Evolutionary conservation across 179 eudicot genomes (phyloP).

Genomic region (Drosera spatulata): DNA sequence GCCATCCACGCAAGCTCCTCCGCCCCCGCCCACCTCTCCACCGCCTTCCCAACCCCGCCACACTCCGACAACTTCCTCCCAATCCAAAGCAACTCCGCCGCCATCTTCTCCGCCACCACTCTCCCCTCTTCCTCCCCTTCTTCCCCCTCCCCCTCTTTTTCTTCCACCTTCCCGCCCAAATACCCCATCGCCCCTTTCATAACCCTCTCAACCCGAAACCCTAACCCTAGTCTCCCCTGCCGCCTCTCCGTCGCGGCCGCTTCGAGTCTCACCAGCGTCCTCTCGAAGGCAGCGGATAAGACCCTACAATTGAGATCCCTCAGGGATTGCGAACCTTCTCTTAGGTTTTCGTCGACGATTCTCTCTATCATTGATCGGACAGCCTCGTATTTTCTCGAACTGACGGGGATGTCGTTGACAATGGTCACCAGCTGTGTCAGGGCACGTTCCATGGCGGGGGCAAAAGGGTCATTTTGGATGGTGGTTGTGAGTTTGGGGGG

Average conservation of each 20-base stretch:
- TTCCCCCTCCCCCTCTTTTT: conserved; percentile 1
- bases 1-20: conserved; percentile 48
- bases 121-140: too few species aligned
- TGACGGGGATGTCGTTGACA: conserved; percentile 45
- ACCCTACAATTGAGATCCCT: conserved; percentile 42
- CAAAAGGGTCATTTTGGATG: too few species aligned
- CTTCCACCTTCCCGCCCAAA: conserved; percentile 7
- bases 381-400: conserved; percentile 64
- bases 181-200: conserved; percentile 8
- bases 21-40: conserved; percentile 56
- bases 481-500: too few species aligned
- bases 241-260: conserved; percentile 19
- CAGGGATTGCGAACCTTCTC: conserved; percentile 22
- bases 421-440: conserved; percentile 44
- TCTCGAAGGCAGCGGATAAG: conserved; percentile 42
- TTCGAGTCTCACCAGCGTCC: conserved; percentile 43
- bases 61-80: conserved; percentile 56
- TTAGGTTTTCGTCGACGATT: conserved; percentile 52
- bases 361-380: conserved; percentile 56
- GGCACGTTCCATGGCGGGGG: conserved; percentile 42
- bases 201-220: conserved; percentile 14
- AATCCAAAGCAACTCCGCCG: conserved; percentile 82
- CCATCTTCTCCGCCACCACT: conserved; percentile 50
- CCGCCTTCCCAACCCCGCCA: conserved; percentile 49
- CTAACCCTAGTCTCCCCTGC: background rate